Base-by-base conservation (phyloP, 306 rosid genomes). In the Lagenaria siceraria region DNA sequence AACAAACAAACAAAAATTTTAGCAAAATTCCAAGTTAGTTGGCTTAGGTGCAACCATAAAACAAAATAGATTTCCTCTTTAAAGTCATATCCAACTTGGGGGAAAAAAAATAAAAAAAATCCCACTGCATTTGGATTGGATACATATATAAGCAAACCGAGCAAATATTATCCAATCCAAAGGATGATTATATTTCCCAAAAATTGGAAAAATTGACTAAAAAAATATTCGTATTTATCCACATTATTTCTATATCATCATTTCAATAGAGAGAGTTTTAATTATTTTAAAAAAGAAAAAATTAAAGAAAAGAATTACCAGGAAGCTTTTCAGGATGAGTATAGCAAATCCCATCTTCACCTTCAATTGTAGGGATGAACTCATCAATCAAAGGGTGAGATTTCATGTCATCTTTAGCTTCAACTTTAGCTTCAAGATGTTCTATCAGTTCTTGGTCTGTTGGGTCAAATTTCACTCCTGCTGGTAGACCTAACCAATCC, bases 401-500 rank as follows among this genome's bases (percentile, higher is more conserved):
- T 79, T 86, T 95, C 82, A 81, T 87, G 75, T 88, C 77, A 29
- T 72, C 83, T 85, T 86, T 92, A 54, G 88, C 85, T 77, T 92
- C 97, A 0, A 92, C 99, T 81, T 95, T 95, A 60, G 99, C 99
- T 88, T 95, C 99, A 29, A 95, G 97, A 68, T 95, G 99, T 86
- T 92, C 96, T 52, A 95, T 89, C 66, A 95, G 84, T 88, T 95
- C 99, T 87, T 95, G 99, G 78, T 95, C 99, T 17, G 99, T 95
- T 61, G 99, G 99, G 82, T 95, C 99, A 81, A 95, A 95, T 82
- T 95, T 95, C 87, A 95, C 99, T 80, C 99, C 99, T 29, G 99
- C 98, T 71, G 99, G 99, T 82, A 95, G 85, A 89, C 99, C 99
- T 86, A 92, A 79, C 99, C 99, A 92, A 74, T 96, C 97, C 99